phyloP scores from a whole-genome alignment of 495 filamentous ascomycete species.

The Jackrogersella minutella region DNA sequence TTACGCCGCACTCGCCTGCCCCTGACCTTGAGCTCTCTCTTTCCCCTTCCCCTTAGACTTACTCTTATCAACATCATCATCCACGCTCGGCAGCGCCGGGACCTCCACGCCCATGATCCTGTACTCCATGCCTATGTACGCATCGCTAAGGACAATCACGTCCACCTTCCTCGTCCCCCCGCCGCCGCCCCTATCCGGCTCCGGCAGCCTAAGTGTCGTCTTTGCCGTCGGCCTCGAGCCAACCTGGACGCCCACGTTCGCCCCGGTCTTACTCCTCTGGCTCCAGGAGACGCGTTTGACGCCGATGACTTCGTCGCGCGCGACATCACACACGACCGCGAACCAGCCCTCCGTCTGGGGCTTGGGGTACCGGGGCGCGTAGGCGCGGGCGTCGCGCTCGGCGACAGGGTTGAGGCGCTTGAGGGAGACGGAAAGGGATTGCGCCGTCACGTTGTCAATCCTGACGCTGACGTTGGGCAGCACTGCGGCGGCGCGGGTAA shows the following conservation, averaged over 20 bases:
- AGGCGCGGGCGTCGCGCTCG: conserved; percentile 73
- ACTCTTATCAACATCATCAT: conserved; percentile 49
- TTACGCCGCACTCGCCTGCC: conserved; percentile 22
- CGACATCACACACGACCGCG: conserved; percentile 71
- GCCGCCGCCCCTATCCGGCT: conserved; percentile 40
- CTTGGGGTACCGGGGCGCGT: conserved; percentile 90
- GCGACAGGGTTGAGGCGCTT: conserved; percentile 70
- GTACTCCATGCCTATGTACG: conserved; percentile 84
- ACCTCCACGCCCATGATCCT: conserved; percentile 61
- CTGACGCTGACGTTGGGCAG: conserved; percentile 76
- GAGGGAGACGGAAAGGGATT: conserved; percentile 68
- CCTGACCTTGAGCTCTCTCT: conserved; percentile 5
- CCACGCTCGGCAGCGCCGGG: conserved; percentile 49
- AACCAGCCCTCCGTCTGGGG: conserved; percentile 96
- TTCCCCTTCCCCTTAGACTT: conserved; percentile 38
- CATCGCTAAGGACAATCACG: conserved; percentile 81
- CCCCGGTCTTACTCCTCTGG: conserved; percentile 24
- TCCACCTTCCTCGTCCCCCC: conserved; percentile 63
- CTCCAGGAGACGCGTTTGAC: conserved; percentile 86
- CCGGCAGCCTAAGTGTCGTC: conserved; percentile 70
- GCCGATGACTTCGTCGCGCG: conserved; percentile 77
- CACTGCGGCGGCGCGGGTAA: conserved; percentile 65
- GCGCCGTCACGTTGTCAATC: conserved; percentile 65
- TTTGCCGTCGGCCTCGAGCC: conserved; percentile 55
- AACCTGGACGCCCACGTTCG: conserved; percentile 30